These are phyloP conservation scores for Aspergillus fischeri DNA, from an alignment of 2,329 filamentous ascomycete species.

Conservation along the genomic window DNA sequence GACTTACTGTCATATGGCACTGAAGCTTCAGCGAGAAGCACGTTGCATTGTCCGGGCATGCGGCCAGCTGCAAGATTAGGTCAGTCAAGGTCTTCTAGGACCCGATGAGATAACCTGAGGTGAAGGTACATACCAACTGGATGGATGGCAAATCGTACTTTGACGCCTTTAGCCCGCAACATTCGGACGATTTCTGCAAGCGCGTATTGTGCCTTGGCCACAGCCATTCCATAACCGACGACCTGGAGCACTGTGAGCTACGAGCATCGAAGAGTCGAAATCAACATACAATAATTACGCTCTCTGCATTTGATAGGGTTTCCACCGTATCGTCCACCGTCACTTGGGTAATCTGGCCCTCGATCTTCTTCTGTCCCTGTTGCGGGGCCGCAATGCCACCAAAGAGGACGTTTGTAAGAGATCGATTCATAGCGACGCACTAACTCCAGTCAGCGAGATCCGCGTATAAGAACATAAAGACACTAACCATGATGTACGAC, in stretches of 20 bases:
- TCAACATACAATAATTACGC: constrained; percentile 66
- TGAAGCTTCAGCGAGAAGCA: constrained; percentile 78
- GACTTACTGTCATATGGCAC: constrained; percentile 74
- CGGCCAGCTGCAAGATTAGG: constrained; percentile 53
- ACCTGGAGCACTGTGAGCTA: constrained; percentile 34
- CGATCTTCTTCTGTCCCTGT: constrained; percentile 66
- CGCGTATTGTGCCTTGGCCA: constrained; percentile 88
- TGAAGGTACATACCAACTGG: constrained; percentile 55
- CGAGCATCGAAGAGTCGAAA: neutral
- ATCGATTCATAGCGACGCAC: constrained; percentile 89
- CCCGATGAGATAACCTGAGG: neutral
- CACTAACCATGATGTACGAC: constrained; percentile 65
- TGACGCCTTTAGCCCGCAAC: constrained; percentile 70
- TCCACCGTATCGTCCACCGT: constrained; percentile 78
- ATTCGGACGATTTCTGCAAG: constrained; percentile 75
- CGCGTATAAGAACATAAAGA: neutral
- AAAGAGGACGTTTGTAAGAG: constrained; percentile 83
- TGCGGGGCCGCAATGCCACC: constrained; percentile 68
- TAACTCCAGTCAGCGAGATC: constrained; percentile 8
- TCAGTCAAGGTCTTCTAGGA: neutral
- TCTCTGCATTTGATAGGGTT: constrained; percentile 69
- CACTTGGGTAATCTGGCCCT: constrained; percentile 74
- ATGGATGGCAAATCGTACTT: constrained; percentile 84
- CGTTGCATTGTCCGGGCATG: constrained; percentile 93
- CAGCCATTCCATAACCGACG: constrained; percentile 91